Conservation (phyloP, 495 filamentous ascomycete genomes). For the Beverwykella pulmonaria region DNA sequence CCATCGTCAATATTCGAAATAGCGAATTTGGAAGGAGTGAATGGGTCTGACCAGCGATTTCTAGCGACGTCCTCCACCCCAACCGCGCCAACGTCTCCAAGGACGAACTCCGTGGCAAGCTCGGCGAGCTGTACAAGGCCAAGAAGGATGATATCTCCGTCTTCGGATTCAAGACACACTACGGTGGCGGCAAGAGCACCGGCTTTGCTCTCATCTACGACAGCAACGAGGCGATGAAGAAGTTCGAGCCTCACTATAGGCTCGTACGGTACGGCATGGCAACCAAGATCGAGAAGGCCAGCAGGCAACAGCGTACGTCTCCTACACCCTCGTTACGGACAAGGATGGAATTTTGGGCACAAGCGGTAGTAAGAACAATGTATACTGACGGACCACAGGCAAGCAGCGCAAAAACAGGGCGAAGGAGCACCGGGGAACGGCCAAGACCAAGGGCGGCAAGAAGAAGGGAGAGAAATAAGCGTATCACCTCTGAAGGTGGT, state of each 20-base stretch:
- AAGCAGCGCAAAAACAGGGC: conserved; percentile 99
- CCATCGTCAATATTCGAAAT: not conserved
- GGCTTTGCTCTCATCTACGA: conserved; percentile 99
- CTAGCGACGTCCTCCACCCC: conserved; percentile 98
- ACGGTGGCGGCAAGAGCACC: conserved; percentile 98
- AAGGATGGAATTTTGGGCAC: not conserved
- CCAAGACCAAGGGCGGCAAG: conserved; percentile 84
- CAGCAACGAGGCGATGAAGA: conserved; percentile 94
- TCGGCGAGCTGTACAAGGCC: conserved; percentile 94
- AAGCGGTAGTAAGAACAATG: not conserved
- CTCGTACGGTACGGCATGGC: conserved; percentile 89
- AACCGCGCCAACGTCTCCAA: conserved; percentile 97
- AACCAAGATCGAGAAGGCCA: conserved; percentile 90
- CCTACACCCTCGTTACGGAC: conserved; percentile 11
- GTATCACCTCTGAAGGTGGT: conserved; percentile 4
- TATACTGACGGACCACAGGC: conserved; percentile 66
- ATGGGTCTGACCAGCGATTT: conserved; percentile 35
- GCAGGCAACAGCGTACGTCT: conserved; percentile 98
- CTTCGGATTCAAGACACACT: conserved; percentile 98
- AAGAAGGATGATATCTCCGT: conserved; percentile 94
- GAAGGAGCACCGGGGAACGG: conserved; percentile 96
- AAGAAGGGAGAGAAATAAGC: conserved; percentile 59
- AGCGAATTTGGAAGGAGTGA: conserved; percentile 10
- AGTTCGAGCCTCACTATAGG: conserved; percentile 99
- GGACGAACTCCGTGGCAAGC: conserved; percentile 94